These are phyloP conservation scores for Lactarius hatsudake DNA, from an alignment of 768 basidiomycete species.

Conservation along the genomic window DNA sequence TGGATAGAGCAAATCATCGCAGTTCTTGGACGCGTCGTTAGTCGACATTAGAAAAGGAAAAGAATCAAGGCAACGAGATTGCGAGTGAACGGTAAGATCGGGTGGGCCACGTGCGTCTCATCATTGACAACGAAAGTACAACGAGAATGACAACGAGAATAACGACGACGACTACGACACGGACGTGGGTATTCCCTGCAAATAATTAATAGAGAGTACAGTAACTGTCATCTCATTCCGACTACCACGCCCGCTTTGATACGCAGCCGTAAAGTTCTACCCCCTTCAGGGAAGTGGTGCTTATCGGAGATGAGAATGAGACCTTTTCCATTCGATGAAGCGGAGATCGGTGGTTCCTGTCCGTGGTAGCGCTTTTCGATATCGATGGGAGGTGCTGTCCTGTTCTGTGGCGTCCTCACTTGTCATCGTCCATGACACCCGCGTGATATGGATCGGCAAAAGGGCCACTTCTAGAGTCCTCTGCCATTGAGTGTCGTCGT, in stretches of 20 bases:
- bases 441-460: slow-evolving; percentile 8
- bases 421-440: slow-evolving; percentile 20
- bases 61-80: background rate
- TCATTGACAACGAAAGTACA: background rate
- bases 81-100: background rate
- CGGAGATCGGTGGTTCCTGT: slow-evolving; percentile 11
- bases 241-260: background rate
- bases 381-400: slow-evolving; percentile 11
- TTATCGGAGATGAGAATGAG: slow-evolving; percentile 19
- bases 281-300: background rate
- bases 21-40: slow-evolving; percentile 8
- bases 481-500: background rate
- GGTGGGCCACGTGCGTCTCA: background rate
- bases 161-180: background rate
- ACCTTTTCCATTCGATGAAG: slow-evolving; percentile 2
- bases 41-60: slow-evolving; percentile 3
- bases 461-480: background rate
- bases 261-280: background rate
- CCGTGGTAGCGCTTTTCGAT: slow-evolving; percentile 2
- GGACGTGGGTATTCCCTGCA: background rate
- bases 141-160: background rate
- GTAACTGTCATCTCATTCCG: background rate
- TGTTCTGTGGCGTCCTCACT: background rate
- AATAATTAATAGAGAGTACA: background rate
- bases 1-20: slow-evolving; percentile 6